Conservation (phyloP, 1,139 yeast genomes). For the Sugiyamaella novakii region DNA sequence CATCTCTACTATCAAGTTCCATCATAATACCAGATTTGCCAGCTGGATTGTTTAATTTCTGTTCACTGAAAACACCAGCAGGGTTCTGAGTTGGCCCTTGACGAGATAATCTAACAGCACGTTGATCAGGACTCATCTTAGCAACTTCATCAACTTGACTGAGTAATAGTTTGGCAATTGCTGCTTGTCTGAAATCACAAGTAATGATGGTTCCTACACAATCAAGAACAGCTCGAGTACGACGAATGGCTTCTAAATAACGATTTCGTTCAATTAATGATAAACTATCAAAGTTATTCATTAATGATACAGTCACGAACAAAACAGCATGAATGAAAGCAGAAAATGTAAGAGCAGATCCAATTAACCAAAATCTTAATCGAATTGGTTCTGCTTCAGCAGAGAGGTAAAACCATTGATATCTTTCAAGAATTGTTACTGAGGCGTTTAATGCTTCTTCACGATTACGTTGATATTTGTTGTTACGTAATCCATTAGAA, state of each 20-base stretch:
- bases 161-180: constrained; percentile 24
- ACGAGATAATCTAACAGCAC: constrained; percentile 22
- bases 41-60: not conserved
- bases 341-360: constrained; percentile 25
- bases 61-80: constrained; percentile 3
- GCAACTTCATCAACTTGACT: constrained; percentile 28
- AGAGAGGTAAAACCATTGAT: constrained; percentile 37
- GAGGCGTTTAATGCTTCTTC: constrained; percentile 38
- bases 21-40: constrained; percentile 24
- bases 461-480: constrained; percentile 31
- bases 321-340: constrained; percentile 34
- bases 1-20: constrained; percentile 29
- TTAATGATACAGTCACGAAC: constrained; percentile 30
- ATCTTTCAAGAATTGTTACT: constrained; percentile 34
- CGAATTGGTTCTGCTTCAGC: constrained; percentile 33
- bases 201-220: constrained; percentile 22
- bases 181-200: constrained; percentile 23
- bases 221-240: constrained; percentile 22
- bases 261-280: constrained; percentile 22
- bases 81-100: not conserved
- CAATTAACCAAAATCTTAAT: constrained; percentile 32
- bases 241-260: constrained; percentile 21
- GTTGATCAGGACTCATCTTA: constrained; percentile 29
- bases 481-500: constrained; percentile 26
- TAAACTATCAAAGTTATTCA: constrained; percentile 29